Base-by-base conservation (phyloP, 441 rosid genomes). In the Sinapis alba region DNA sequence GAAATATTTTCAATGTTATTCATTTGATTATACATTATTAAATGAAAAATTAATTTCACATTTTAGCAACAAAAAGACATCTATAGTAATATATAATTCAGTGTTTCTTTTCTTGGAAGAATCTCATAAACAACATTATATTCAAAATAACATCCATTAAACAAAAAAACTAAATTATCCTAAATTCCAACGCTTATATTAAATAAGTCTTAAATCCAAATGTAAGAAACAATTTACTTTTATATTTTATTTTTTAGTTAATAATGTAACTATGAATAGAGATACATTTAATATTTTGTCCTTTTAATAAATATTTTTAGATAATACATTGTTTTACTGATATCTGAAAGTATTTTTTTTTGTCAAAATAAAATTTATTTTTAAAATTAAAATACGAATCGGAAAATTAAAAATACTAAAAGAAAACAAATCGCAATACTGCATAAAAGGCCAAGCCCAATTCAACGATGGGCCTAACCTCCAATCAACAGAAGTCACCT, bases 381-480 rank as follows among this genome's bases (percentile, higher is more conserved):
- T 30, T 30, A 30, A 30, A 27, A 30, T 30, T 6, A 30, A 30
- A 30, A 34, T 34, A 34, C 24, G 3, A 8, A 16, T 50, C 23
- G 23, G 13, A 18, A 62, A 54, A 67, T n/a, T n/a, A n/a, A 24
- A 27, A 27, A 27, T 12, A 7, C 20, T 7, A 15, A 10, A 54
- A 32, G 27, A 0, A 38, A 19, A 20, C 45, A 61, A 72, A 34
- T 21, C 5, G 4, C 0, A 23, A 13, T 7, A 9, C 6, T 19
- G 59, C 6, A 57, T 2, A 65, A 57, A 65, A 74, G 68, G 69
- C 70, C 3, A 20, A 62, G 75, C 79, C 75, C 79, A 53, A 9
- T 36, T 0, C 0, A 18, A 9, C 5, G 2, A 56, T 69, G 71
- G 80, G 75, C 75, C 15, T 47, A 69, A 18, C 6, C 28, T 38